Percentiles rank a stretch among this genome's conserved stretches.
These are phyloP conservation scores for Termitomyces sp. DNA, from an alignment of 768 basidiomycete genomes.

Conservation along the genomic window DNA sequence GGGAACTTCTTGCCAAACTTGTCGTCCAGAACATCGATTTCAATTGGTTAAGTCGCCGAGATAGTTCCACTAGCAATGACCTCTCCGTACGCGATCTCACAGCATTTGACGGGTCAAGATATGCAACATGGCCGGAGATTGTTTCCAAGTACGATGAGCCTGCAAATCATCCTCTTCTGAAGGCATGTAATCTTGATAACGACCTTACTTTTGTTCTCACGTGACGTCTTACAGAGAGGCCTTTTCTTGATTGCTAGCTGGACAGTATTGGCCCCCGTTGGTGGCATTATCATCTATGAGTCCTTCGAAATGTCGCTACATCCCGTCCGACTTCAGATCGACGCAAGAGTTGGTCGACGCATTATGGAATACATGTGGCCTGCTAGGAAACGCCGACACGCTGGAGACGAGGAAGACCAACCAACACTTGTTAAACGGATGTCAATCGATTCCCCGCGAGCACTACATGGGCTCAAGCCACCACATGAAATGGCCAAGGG, in stretches of 20 bases:
- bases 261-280: slow-evolving; percentile 85
- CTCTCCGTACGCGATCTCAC: slow-evolving; percentile 71
- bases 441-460: slow-evolving; percentile 48
- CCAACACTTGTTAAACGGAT: slow-evolving; percentile 22
- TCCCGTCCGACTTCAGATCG: slow-evolving; percentile 83
- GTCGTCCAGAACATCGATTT: slow-evolving; percentile 76
- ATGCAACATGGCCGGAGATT: slow-evolving; percentile 86
- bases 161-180: slow-evolving; percentile 62
- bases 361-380: slow-evolving; percentile 92
- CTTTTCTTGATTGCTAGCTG: slow-evolving; percentile 76
- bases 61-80: slow-evolving; percentile 80
- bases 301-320: slow-evolving; percentile 77
- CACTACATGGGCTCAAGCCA: slow-evolving; percentile 20
- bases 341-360: slow-evolving; percentile 71
- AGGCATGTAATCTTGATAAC: slow-evolving; percentile 37
- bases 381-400: slow-evolving; percentile 40
- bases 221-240: slow-evolving; percentile 40
- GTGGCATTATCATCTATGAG: slow-evolving; percentile 88
- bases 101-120: slow-evolving; percentile 80
- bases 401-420: slow-evolving; percentile 13
- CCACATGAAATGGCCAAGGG: slow-evolving; percentile 3
- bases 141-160: slow-evolving; percentile 73
- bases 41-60: slow-evolving; percentile 80
- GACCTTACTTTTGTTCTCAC: not conserved
- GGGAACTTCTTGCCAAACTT: slow-evolving; percentile 77